Evolutionary conservation across 140 eudicot genomes (phyloP), one percentile per base, ranked within the genome.

Genomic region (Flaveria floridana): DNA sequence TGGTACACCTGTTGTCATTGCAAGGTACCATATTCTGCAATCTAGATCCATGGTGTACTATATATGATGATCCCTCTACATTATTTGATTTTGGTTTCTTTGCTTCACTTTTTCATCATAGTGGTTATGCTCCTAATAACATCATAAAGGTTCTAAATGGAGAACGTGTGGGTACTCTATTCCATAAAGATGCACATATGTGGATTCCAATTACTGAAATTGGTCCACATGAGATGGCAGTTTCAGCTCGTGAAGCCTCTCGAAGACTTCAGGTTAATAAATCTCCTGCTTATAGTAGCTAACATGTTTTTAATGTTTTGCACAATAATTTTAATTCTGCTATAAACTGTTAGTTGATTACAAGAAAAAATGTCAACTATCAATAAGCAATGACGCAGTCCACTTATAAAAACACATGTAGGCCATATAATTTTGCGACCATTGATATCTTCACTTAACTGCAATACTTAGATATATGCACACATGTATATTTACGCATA

Each of bases 1-100:
- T 75, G 98, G 96, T 67, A 86, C 87, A 7, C 98, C 98, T 71
- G 96, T 89, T 53, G 82, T 92, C 70, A 89, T 92, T 68, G 84
- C 96, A 55, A 92, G 98, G 98, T 89, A 84, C 30, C 20, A 11
- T 62, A n/a, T 59, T 61, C 42, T 76, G 16, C 25, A 65, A 37
- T 10, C 26, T 37, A 30, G 6, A 66, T 28, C 39, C 72, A 65
- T 7, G 37, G 13, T 39, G 28, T 37, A 65, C 15, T 50, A 1
- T 65, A 39, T 65, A 65, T 20, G 71, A 65, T 37, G 71, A 67
- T 12, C 1, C 9, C 15, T 65, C 15, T 42, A 39, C 55, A 55
- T 65, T 65, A 26, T 21, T 19, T 59, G 44, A 42, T 34, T 14
- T 75, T 46, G 4, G 39, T 70, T 53, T 73, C 20, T 66, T 18